Evolutionary conservation across 257 asterid genomes (phyloP), one percentile per base, ranked within the genome.

Genomic region (Galeopsis tetrahit): DNA sequence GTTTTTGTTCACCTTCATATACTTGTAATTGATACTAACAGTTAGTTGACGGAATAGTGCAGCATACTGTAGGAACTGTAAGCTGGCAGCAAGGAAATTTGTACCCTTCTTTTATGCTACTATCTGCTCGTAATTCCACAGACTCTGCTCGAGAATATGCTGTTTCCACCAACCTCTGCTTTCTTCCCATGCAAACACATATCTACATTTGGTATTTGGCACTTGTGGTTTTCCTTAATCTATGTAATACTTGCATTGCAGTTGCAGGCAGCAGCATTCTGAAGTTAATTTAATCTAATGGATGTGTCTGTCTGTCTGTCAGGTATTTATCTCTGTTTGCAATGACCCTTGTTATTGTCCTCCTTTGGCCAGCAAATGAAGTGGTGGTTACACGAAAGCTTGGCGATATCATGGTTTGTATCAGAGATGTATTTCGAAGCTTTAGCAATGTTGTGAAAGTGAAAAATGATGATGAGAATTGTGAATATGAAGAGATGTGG

Each of bases 31-130:
- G 32, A 40, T 66, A 32, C 64, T 28, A 38, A 40, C 64, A 62
- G 69, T 82, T 84, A 83, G 82, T 76, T 75, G 63, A 69, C 55
- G 42, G 59, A 65, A 72, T 66, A 63, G 31, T 86, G 86, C 97
- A 95, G 99, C 97, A 91, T 60, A 90, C 99, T 72, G 73, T 95
- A 75, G 99, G 99, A 81, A 95, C 98, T 49, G 79, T 95, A 73
- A 95, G 99, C 82, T 95, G 99, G 99, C 99, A 95, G 82, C 96
- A 88, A 79, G 99, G 99, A 38, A 95, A 95, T 74, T 67, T 91
- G 77, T 88, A 83, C 68, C 99, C 99, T 72, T 94, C 99, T 17
- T 94, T 91, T 73, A 89, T 94, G 99, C 89, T 94, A 38, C 85
- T 94, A 74, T 88, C 99, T 66, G 95, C 76, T 69, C 78, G 84